A percentile compares a stretch with the other conserved stretches of the same genome.
phyloP scores from a whole-genome alignment of 2,329 filamentous ascomycete species.

The Exophiala aquamarina region DNA sequence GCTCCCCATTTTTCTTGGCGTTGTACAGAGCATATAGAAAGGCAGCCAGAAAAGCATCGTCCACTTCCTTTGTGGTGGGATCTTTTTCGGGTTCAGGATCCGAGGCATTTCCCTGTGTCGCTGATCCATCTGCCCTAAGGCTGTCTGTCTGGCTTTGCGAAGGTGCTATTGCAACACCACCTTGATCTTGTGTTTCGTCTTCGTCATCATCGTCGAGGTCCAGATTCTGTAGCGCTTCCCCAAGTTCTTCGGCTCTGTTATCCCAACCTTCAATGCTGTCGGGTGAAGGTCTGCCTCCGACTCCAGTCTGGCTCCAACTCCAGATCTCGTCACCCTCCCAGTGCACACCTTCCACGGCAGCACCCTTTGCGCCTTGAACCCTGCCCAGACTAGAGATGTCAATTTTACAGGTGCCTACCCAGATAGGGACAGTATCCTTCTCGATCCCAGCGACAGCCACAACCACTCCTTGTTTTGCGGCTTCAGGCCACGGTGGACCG shows the following conservation, averaged over 20 bases:
- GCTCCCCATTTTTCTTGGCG: slow-evolving; percentile 56
- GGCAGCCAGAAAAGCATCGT: slow-evolving; percentile 63
- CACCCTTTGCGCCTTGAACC: slow-evolving; percentile 62
- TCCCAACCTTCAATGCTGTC: slow-evolving; percentile 55
- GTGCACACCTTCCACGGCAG: slow-evolving; percentile 65
- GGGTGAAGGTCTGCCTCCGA: slow-evolving; percentile 54
- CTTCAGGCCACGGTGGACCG: slow-evolving; percentile 62
- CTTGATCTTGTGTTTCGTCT: slow-evolving; percentile 41
- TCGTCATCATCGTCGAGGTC: slow-evolving; percentile 45
- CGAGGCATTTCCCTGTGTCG: slow-evolving; percentile 29
- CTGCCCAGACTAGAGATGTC: slow-evolving; percentile 56
- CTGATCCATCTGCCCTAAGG: slow-evolving; percentile 5
- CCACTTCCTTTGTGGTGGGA: slow-evolving; percentile 64
- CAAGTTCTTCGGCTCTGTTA: slow-evolving; percentile 32
- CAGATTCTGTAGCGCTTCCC: slow-evolving; percentile 42
- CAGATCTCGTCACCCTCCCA: slow-evolving; percentile 71
- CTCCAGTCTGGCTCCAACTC: slow-evolving; percentile 58
- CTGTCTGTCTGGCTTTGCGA: slow-evolving; percentile 25
- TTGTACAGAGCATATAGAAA: slow-evolving; percentile 64
- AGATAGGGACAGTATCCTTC: slow-evolving; percentile 60
- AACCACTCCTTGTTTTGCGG: slow-evolving; percentile 59
- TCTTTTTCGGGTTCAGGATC: slow-evolving; percentile 47
- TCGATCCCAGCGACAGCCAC: slow-evolving; percentile 64
- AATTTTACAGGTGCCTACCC: slow-evolving; percentile 65
- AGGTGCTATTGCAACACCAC: slow-evolving; percentile 42